Evolutionary conservation across 2,329 filamentous ascomycete species (phyloP).

Genomic region (Aplosporella prunicola): DNA sequence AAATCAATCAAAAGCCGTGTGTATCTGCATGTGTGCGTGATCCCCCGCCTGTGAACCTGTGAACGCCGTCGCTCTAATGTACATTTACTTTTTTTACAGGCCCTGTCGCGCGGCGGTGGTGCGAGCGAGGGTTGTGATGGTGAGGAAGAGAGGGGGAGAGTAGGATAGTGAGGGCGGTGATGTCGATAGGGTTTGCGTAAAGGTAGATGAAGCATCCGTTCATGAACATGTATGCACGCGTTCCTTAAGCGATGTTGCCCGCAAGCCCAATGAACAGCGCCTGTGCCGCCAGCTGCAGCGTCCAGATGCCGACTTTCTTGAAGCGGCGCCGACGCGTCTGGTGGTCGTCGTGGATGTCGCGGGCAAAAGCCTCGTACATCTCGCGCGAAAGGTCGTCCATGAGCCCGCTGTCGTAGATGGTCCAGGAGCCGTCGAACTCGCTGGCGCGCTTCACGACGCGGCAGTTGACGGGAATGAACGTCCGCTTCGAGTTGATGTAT

Average conservation of each 20-base stretch:
- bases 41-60: background rate
- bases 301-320: constrained; percentile 96
- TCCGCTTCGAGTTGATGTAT: constrained; percentile 92
- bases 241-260: constrained; percentile 54
- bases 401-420: constrained; percentile 82
- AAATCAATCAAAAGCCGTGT: background rate
- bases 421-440: constrained; percentile 95
- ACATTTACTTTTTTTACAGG: constrained; percentile 4
- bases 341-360: constrained; percentile 83
- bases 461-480: constrained; percentile 92
- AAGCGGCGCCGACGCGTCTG: constrained; percentile 77
- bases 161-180: background rate
- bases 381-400: constrained; percentile 91
- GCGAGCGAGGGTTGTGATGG: background rate
- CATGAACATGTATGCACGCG: background rate
- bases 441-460: constrained; percentile 79
- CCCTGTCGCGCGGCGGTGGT: background rate
- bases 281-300: constrained; percentile 81
- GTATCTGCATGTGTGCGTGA: too few species aligned
- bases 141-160: background rate
- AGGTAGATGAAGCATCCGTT: too few species aligned
- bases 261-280: constrained; percentile 93
- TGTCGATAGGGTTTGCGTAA: too few species aligned
- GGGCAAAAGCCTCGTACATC: constrained; percentile 83
- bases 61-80: constrained; percentile 8